Base-by-base conservation (phyloP, 306 rosid species). In the Neltuma alba region DNA sequence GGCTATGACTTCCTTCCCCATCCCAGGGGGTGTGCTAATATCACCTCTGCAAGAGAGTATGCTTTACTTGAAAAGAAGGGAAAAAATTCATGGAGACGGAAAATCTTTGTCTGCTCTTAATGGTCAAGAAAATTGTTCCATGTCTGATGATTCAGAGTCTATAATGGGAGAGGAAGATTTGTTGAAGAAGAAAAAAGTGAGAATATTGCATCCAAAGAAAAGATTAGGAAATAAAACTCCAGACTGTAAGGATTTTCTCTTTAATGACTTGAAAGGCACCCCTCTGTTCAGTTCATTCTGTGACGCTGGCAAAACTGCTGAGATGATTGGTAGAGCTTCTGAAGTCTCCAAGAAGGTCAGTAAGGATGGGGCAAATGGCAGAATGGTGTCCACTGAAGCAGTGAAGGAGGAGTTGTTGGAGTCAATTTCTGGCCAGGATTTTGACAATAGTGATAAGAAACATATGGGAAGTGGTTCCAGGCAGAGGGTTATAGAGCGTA, bases 1-100 rank as follows among this genome's bases (percentile, higher is more conserved):
- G 98, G 89, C 21, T 55, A 87, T 92, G 89, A 85, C 93, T 82
- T 83, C 91, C 73, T 86, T 85, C 60, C 86, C 81, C n/a, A 83
- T 85, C 73, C 87, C 86, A 21, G 88, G 87, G n/a, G 86, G 84
- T 80, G 77, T 60, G 45, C 44, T 87, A 62, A 52, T 76, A 84
- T 91, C 98, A 65, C 97, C 98, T 67, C 88, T 94, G 70, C 88
- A 82, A 47, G 88, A 85, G 54, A 87, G 84, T 80, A 74, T 94
- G 60, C 89, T 89, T 70, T 47, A 45, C 83, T 74, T 86, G 81
- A 74, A 28, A 37, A 83, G 77, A 75, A 82, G 78, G 71, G 86
- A 76, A 75, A 83, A 73, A 50, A 64, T 50, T 54, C 28, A 1
- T 79, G 76, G 73, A 77, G 86, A 65, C 62, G 40, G 52, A 50